Evolutionary conservation across 495 filamentous ascomycete species (phyloP).

Genomic region (Immersiella caudata): DNA sequence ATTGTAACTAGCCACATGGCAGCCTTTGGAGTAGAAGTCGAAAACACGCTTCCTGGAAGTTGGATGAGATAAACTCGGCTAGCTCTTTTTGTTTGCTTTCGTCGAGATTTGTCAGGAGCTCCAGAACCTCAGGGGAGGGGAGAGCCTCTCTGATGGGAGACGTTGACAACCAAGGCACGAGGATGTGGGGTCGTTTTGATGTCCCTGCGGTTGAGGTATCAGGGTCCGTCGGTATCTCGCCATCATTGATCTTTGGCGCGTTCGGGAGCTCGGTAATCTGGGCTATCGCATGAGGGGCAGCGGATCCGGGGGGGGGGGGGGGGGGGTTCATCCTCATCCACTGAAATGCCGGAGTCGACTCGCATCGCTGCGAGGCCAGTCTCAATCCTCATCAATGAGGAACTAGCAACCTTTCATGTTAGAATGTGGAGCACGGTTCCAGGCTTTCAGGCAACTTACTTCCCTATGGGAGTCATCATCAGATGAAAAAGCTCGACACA

Average conservation of each 20-base stretch:
- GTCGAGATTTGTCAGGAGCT: background rate
- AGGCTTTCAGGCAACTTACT: background rate
- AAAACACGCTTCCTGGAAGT: background rate
- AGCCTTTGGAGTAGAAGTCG: background rate
- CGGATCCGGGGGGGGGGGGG: too few relatives aligned
- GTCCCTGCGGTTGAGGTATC: too few relatives aligned
- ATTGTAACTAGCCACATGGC: background rate
- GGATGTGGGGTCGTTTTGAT: background rate
- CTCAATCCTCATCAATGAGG: background rate
- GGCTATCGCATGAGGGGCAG: background rate
- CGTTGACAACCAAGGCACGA: background rate
- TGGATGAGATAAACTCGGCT: background rate
- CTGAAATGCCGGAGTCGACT: background rate
- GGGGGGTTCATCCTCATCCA: too few relatives aligned
- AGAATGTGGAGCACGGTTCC: background rate
- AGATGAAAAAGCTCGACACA: background rate
- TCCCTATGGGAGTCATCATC: background rate
- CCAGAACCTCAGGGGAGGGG: background rate
- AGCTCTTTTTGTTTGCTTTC: background rate
- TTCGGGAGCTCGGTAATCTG: background rate
- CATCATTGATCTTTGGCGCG: too few relatives aligned
- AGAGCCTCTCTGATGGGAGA: background rate
- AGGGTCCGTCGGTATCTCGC: too few relatives aligned
- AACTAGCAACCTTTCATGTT: background rate
- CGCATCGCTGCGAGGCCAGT: background rate